phyloP scores from a whole-genome alignment of 2,329 filamentous ascomycete genomes.

The Endothia cerciana region DNA sequence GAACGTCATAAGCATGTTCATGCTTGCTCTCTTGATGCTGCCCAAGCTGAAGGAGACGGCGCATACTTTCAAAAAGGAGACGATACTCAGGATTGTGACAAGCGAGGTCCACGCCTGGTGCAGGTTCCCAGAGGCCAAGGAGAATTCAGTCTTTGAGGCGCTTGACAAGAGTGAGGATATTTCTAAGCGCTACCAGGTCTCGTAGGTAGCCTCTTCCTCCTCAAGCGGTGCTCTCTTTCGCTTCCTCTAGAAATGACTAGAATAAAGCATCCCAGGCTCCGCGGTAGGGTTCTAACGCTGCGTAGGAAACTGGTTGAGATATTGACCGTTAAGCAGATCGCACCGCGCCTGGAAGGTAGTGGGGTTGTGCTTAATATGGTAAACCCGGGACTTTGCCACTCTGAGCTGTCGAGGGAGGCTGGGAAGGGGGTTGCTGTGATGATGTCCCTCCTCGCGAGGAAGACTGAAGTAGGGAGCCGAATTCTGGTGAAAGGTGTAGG shows the following conservation, averaged over 20 bases:
- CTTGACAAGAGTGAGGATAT: constrained; percentile 19
- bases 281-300: too few relatives aligned
- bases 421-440: too few relatives aligned
- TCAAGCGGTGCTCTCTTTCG: too few relatives aligned
- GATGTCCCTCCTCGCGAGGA: not conserved
- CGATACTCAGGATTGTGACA: constrained; percentile 20
- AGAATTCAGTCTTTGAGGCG: constrained; percentile 3
- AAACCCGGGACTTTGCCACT: constrained; percentile 48
- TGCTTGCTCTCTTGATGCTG: constrained; percentile 50
- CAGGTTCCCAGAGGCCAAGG: constrained; percentile 16
- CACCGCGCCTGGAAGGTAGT: not conserved
- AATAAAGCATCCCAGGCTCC: too few relatives aligned
- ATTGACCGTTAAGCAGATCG: constrained; percentile 15
- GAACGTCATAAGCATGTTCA: constrained; percentile 38
- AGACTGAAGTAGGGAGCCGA: constrained; percentile 49
- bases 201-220: constrained; percentile 24
- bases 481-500: constrained; percentile 45
- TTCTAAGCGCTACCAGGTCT: constrained; percentile 16
- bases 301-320: too few relatives aligned
- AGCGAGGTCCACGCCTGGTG: constrained; percentile 18
- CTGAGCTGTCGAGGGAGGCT: constrained; percentile 29
- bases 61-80: constrained; percentile 24
- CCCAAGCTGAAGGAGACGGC: constrained; percentile 46
- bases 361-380: constrained; percentile 40
- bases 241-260: too few relatives aligned